These are phyloP conservation scores for Solanum verrucosum DNA, from an alignment of 257 asterid species.

Conservation along the genomic window DNA sequence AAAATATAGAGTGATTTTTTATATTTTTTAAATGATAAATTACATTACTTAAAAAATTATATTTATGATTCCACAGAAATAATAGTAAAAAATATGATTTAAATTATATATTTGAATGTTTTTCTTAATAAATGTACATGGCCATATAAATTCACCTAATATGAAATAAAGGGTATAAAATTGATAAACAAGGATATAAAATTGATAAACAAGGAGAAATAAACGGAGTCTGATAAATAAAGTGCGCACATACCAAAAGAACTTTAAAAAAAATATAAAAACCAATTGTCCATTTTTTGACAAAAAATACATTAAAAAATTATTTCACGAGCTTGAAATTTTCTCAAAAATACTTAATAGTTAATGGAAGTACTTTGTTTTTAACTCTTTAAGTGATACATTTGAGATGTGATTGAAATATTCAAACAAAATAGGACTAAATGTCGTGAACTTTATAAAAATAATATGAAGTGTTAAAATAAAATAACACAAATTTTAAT, in stretches of 20 bases:
- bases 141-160: neutral
- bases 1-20: no score
- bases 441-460: neutral
- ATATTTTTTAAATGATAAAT: no score
- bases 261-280: no score
- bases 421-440: neutral
- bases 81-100: no score
- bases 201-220: no score
- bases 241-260: neutral
- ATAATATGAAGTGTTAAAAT: neutral
- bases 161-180: neutral
- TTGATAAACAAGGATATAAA: no score
- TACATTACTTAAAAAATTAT: no score
- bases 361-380: neutral
- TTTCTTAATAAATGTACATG: no score
- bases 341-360: neutral
- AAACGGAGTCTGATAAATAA: neutral
- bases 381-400: neutral
- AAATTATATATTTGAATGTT: no score
- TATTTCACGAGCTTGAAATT: neutral
- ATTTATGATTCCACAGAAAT: no score
- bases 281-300: neutral
- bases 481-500: neutral
- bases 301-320: neutral
- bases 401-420: neutral